Conservation (phyloP, 345 rosid genomes). For the Brassica juncea region DNA sequence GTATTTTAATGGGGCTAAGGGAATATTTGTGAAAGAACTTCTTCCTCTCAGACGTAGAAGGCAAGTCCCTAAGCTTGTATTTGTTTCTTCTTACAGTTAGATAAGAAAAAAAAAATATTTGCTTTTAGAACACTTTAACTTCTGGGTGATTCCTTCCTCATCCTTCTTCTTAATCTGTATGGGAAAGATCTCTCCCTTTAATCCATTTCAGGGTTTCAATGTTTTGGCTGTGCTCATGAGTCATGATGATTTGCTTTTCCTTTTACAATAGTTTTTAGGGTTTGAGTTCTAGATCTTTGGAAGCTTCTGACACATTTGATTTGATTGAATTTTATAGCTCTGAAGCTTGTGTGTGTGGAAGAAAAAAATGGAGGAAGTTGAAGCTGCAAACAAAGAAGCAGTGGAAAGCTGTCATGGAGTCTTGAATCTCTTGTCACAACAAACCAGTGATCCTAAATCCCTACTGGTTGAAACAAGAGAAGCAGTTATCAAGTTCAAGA, state of each 20-base stretch:
- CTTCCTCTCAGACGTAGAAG: conserved; percentile 5
- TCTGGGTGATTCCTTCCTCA: conserved; percentile 23
- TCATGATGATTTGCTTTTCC: conserved; percentile 19
- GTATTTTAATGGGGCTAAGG: conserved; percentile 1
- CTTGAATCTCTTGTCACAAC: conserved; percentile 51
- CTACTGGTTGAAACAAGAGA: conserved; percentile 53
- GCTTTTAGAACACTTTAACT: background rate
- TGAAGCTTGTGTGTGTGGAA: background rate
- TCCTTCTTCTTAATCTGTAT: background rate
- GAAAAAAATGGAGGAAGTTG: conserved; percentile 48
- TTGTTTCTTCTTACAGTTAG: background rate
- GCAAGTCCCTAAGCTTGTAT: background rate
- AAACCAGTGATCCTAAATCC: conserved; percentile 44
- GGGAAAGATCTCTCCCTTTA: background rate
- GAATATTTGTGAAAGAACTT: background rate
- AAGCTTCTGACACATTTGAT: conserved; percentile 8
- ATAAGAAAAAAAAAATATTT: background rate
- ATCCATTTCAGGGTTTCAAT: background rate
- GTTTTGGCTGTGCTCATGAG: conserved; percentile 3
- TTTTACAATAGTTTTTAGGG: background rate
- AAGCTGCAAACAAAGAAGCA: conserved; percentile 60
- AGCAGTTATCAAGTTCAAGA: conserved; percentile 55
- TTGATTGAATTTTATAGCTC: background rate
- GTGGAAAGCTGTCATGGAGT: conserved; percentile 55
- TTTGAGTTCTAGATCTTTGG: conserved; percentile 7